A percentile compares a stretch with the other conserved stretches of the same genome.
These are phyloP conservation scores for Zasmidium citrigriseum DNA, from an alignment of 2,329 filamentous ascomycete species.

Conservation along the genomic window DNA sequence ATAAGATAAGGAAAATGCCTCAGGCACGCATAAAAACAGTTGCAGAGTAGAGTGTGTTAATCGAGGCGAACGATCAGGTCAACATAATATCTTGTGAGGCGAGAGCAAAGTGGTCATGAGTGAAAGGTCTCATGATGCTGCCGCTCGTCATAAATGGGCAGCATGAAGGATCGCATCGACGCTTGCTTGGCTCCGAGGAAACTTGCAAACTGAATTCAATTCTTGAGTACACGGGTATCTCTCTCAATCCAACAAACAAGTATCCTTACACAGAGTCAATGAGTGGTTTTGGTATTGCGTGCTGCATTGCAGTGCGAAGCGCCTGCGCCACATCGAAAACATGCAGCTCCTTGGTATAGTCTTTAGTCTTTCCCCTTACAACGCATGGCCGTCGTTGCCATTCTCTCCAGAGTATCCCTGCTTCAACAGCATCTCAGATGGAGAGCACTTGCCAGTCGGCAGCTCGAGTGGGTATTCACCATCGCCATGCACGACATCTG, in stretches of 20 bases:
- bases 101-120: not conserved
- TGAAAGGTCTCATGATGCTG: not conserved
- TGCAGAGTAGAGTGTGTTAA: no score
- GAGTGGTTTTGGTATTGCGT: no score
- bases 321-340: no score
- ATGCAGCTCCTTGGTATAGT: no score
- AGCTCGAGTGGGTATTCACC: slow-evolving; percentile 46
- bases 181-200: not conserved
- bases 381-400: slow-evolving; percentile 14
- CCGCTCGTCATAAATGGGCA: not conserved
- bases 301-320: no score
- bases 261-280: no score
- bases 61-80: no score
- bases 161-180: not conserved
- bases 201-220: not conserved
- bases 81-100: no score
- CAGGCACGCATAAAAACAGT: not conserved
- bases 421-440: slow-evolving; percentile 18
- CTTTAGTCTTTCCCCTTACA: not conserved
- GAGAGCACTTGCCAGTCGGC: slow-evolving; percentile 32
- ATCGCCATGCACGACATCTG: slow-evolving; percentile 46
- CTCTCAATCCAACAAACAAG: no score
- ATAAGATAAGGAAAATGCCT: not conserved
- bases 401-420: slow-evolving; percentile 17
- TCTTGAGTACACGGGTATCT: not conserved